These are phyloP conservation scores for Melaleuca alternifolia DNA, from an alignment of 345 rosid species.

Conservation along the genomic window DNA sequence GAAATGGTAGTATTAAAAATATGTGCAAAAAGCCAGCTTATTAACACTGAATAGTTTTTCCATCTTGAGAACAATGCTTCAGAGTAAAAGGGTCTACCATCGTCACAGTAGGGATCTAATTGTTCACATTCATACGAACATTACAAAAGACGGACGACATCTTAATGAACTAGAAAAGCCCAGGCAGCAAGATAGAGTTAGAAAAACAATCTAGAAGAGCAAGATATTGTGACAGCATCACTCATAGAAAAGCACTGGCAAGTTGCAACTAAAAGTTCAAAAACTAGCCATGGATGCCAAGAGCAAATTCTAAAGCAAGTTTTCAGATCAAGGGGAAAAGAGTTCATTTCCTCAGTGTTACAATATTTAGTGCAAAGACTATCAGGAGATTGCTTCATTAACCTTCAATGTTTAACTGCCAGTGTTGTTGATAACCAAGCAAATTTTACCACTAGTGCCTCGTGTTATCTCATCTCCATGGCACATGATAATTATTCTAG, in stretches of 20 bases:
- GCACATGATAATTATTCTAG: not conserved
- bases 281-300: not conserved
- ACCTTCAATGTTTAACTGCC: not conserved
- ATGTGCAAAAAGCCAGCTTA: not conserved
- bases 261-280: not conserved
- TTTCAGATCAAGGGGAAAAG: not conserved
- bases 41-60: not conserved
- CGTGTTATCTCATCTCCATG: not conserved
- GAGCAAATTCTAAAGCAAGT: not conserved
- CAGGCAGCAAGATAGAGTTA: not conserved
- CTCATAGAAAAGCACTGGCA: not conserved
- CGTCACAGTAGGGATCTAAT: not conserved
- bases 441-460: not conserved
- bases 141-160: not conserved
- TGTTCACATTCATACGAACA: not conserved
- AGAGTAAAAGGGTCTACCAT: not conserved
- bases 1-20: not conserved
- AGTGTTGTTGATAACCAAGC: not conserved
- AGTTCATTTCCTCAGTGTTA: not conserved
- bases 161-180: not conserved
- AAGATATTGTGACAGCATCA: not conserved
- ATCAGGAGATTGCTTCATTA: not conserved
- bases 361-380: not conserved
- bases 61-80: not conserved
- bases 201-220: not conserved